A percentile compares a stretch with the other conserved stretches of the same genome.
phyloP scores from a whole-genome alignment of 2,329 filamentous ascomycete genomes.

The Arthrinium puccinioides region DNA sequence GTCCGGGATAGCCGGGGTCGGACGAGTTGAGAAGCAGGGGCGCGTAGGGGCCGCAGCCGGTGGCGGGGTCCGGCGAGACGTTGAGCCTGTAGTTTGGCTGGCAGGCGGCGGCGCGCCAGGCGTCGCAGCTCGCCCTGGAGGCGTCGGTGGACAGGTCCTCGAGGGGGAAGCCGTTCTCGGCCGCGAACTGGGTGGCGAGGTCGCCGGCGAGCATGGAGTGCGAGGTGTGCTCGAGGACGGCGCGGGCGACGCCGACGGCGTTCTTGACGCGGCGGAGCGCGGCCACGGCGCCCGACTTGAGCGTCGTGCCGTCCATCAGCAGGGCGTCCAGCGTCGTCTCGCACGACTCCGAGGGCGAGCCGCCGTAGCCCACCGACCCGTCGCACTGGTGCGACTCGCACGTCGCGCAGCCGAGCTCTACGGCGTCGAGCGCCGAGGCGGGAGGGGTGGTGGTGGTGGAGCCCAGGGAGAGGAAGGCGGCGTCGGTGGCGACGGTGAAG shows the following conservation, averaged over 20 bases:
- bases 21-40: conserved; percentile 21
- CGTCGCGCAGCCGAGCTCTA: conserved; percentile 41
- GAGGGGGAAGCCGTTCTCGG: conserved; percentile 40
- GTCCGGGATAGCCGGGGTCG: conserved; percentile 9
- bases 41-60: conserved; percentile 39
- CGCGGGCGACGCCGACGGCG: conserved; percentile 41
- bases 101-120: conserved; percentile 34
- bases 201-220: conserved; percentile 47
- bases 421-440: conserved; percentile 39
- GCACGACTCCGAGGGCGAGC: conserved; percentile 47
- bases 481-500: conserved; percentile 2
- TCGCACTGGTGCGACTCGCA: conserved; percentile 48
- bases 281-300: conserved; percentile 47
- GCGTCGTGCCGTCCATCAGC: conserved; percentile 47
- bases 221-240: conserved; percentile 41
- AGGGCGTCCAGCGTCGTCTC: conserved; percentile 54
- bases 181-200: conserved; percentile 43
- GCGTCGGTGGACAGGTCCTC: conserved; percentile 35
- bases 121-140: conserved; percentile 30
- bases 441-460: conserved; percentile 2
- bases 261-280: conserved; percentile 39
- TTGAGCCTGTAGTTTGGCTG: conserved; percentile 44
- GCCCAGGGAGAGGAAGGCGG: background rate
- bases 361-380: conserved; percentile 46
- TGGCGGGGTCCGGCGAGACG: conserved; percentile 33